Percentiles rank a stretch among this genome's conserved stretches.
Evolutionary conservation across 768 basidiomycete genomes (phyloP).

Genomic region (Tremella yokohamensis): DNA sequence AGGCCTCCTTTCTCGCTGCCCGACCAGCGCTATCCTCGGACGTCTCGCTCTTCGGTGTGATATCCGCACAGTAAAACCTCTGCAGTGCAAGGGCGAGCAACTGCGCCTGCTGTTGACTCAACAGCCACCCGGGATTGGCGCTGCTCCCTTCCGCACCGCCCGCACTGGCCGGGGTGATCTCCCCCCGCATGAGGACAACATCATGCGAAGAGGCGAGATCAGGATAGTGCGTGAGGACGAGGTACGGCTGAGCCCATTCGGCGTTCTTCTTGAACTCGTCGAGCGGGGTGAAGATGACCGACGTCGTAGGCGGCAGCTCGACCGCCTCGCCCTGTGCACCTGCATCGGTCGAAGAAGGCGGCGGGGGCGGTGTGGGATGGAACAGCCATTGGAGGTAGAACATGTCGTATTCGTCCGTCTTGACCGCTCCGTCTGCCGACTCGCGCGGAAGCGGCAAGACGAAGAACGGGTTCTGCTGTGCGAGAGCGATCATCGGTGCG

Average conservation of each 20-base stretch:
- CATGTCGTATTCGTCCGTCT: slow-evolving; percentile 52
- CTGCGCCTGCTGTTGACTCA: slow-evolving; percentile 80
- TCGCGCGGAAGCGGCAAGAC: slow-evolving; percentile 74
- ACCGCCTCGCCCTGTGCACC: not conserved
- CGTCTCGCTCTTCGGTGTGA: slow-evolving; percentile 27
- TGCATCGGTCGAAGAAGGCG: slow-evolving; percentile 25
- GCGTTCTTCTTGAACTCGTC: slow-evolving; percentile 85
- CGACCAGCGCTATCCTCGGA: slow-evolving; percentile 53
- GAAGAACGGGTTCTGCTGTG: slow-evolving; percentile 69
- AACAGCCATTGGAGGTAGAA: slow-evolving; percentile 88
- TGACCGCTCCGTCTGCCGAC: slow-evolving; percentile 45
- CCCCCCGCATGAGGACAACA: slow-evolving; percentile 81
- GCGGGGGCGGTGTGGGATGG: slow-evolving; percentile 63
- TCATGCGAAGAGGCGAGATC: slow-evolving; percentile 77
- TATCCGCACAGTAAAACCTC: slow-evolving; percentile 63
- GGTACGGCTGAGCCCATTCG: slow-evolving; percentile 82
- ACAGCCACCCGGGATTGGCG: slow-evolving; percentile 38
- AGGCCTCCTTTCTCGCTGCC: slow-evolving; percentile 55
- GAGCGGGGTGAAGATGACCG: slow-evolving; percentile 85
- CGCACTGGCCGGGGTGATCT: slow-evolving; percentile 65
- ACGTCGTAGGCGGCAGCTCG: slow-evolving; percentile 59
- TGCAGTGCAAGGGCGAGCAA: slow-evolving; percentile 74
- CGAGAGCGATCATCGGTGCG: slow-evolving; percentile 63
- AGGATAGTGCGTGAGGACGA: slow-evolving; percentile 86
- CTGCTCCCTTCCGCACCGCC: slow-evolving; percentile 19